Percentiles rank a stretch among this genome's conserved stretches.
Evolutionary conservation across 1,284 basidiomycete genomes (phyloP).

Genomic region (Malassezia psittaci): DNA sequence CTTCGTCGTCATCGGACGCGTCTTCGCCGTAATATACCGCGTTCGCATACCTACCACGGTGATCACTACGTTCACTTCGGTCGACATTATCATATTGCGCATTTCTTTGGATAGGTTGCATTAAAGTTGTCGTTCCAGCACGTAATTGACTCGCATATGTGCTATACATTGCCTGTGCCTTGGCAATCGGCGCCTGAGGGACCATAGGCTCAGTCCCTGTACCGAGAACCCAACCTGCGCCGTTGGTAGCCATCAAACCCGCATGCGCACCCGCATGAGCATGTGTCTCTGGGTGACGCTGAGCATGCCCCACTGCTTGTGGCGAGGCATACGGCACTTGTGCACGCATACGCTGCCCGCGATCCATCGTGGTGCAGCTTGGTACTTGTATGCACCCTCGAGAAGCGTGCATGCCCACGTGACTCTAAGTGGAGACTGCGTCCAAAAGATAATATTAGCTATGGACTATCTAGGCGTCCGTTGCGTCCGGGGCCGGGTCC

Average conservation of each 20-base stretch:
- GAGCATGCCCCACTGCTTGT: neutral
- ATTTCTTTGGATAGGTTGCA: constrained; percentile 64
- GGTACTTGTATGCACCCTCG: neutral
- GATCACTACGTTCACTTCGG: neutral
- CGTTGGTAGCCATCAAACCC: neutral
- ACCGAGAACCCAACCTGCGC: constrained; percentile 9
- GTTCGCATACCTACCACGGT: constrained; percentile 11
- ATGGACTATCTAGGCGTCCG: neutral
- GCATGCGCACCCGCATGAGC: neutral
- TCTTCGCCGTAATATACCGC: constrained; percentile 35
- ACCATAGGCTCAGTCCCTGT: constrained; percentile 17
- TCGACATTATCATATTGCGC: constrained; percentile 1
- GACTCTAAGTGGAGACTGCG: neutral
- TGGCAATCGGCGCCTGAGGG: constrained; percentile 24
- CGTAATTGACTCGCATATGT: constrained; percentile 82
- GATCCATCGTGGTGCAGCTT: neutral
- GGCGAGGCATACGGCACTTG: neutral
- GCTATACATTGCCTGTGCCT: constrained; percentile 63
- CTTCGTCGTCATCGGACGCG: constrained; percentile 29
- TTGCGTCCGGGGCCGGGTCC: neutral
- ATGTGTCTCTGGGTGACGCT: neutral
- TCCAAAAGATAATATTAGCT: neutral
- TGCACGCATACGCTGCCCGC: neutral
- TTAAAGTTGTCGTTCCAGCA: constrained; percentile 77
- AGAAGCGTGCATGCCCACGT: neutral